phyloP scores from a whole-genome alignment of 208 protist species.

The Trypanosoma mega region DNA sequence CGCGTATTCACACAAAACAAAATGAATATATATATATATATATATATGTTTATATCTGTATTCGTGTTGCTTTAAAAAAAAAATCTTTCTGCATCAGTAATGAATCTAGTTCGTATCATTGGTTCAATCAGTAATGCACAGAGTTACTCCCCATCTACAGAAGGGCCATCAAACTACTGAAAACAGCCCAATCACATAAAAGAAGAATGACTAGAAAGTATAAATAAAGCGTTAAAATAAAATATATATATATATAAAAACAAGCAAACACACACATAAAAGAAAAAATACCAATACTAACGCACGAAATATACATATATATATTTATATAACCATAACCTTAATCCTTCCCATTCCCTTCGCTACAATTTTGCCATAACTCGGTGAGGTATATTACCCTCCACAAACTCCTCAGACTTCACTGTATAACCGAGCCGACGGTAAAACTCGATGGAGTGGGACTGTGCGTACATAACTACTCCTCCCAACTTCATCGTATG shows the following conservation, averaged over 20 bases:
- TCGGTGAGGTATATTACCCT: slow-evolving; percentile 5
- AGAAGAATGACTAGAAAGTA: no score
- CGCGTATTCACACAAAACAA: neutral
- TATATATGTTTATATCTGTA: neutral
- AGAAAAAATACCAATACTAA: neutral
- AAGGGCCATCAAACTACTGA: no score
- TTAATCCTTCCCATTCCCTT: neutral
- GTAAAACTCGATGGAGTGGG: slow-evolving; percentile 35
- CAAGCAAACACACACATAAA: neutral
- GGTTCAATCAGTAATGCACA: no score
- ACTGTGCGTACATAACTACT: slow-evolving; percentile 33
- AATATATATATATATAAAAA: neutral
- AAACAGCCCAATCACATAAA: no score
- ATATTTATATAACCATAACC: neutral
- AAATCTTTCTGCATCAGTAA: no score
- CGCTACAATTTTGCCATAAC: slow-evolving; percentile 8
- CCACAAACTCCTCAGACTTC: slow-evolving; percentile 28
- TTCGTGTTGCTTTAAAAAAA: no score
- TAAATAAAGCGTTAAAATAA: slow-evolving; percentile 4
- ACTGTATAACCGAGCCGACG: slow-evolving; percentile 29
- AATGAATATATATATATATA: slow-evolving; percentile 19
- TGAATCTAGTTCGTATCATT: no score
- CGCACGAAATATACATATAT: neutral
- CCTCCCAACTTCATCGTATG: slow-evolving; percentile 37
- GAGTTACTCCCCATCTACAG: no score